phyloP scores from a whole-genome alignment of 495 filamentous ascomycete genomes.

The Neurospora sp. region DNA sequence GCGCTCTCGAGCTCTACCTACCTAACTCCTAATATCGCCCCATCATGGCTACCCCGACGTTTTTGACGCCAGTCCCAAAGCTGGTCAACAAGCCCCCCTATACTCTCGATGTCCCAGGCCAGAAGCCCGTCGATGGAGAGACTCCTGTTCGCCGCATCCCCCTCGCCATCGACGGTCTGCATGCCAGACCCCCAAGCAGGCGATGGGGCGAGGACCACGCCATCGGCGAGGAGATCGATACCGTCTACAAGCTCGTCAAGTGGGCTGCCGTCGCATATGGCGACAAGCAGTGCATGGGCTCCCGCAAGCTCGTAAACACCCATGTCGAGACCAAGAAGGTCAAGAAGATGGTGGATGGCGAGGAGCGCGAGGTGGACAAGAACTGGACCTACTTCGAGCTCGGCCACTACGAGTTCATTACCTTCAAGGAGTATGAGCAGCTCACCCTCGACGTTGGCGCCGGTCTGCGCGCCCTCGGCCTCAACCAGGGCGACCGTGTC shows the following conservation, averaged over 20 bases:
- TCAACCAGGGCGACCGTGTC: slow-evolving; percentile 61
- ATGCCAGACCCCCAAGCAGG: slow-evolving; percentile 28
- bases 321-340: slow-evolving; percentile 93
- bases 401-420: slow-evolving; percentile 75
- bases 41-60: neutral
- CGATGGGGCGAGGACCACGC: neutral
- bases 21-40: neutral
- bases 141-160: slow-evolving; percentile 82
- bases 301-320: slow-evolving; percentile 67
- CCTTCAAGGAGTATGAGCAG: slow-evolving; percentile 81
- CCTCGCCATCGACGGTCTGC: slow-evolving; percentile 57
- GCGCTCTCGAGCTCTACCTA: neutral
- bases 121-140: slow-evolving; percentile 67
- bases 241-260: slow-evolving; percentile 77
- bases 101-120: slow-evolving; percentile 68
- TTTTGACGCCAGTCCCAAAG: neutral
- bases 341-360: slow-evolving; percentile 90
- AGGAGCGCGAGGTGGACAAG: slow-evolving; percentile 86
- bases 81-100: slow-evolving; percentile 46
- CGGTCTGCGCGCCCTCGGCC: slow-evolving; percentile 70
- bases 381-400: slow-evolving; percentile 94
- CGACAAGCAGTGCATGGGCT: slow-evolving; percentile 78
- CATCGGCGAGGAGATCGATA: slow-evolving; percentile 63
- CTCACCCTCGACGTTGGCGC: slow-evolving; percentile 61
- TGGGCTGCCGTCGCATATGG: slow-evolving; percentile 72